These are phyloP conservation scores for Eimeria sp. DNA, from an alignment of 169 alveolate genomes.

Conservation along the genomic window DNA sequence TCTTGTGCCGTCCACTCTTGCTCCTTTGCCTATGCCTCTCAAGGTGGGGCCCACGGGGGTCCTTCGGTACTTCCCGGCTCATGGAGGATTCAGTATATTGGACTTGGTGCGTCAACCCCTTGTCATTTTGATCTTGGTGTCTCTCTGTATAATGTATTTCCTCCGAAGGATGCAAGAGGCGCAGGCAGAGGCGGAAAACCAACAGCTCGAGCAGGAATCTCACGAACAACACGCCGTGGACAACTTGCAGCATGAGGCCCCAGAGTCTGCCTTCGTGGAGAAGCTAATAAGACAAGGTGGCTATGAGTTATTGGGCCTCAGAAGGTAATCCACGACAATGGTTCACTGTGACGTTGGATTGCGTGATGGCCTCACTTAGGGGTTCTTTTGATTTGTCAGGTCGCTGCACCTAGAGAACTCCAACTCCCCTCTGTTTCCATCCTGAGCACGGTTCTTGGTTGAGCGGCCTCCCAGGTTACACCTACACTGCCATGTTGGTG, in stretches of 20 bases:
- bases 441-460: not conserved
- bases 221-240: constrained; percentile 59
- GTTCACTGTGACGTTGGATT: not conserved
- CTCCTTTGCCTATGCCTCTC: constrained; percentile 29
- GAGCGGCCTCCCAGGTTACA: not conserved
- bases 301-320: not conserved
- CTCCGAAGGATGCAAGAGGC: constrained; percentile 69
- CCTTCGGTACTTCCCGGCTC: constrained; percentile 64
- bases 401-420: not conserved
- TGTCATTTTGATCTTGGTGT: constrained; percentile 48
- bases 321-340: not conserved
- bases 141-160: constrained; percentile 66
- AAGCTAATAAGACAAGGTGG: constrained; percentile 41
- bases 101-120: constrained; percentile 71
- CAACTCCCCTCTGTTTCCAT: not conserved
- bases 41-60: constrained; percentile 58
- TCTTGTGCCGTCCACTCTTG: constrained; percentile 23
- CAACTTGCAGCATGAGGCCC: constrained; percentile 4
- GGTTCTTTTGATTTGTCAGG: not conserved
- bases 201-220: constrained; percentile 30
- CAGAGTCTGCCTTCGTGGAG: constrained; percentile 58
- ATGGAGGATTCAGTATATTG: constrained; percentile 53
- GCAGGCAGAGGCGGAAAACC: constrained; percentile 61
- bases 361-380: not conserved
- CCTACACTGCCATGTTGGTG: not conserved